Evolutionary conservation across 2,329 filamentous ascomycete genomes (phyloP).

Genomic region (Fusarium sterilihyphosum): DNA sequence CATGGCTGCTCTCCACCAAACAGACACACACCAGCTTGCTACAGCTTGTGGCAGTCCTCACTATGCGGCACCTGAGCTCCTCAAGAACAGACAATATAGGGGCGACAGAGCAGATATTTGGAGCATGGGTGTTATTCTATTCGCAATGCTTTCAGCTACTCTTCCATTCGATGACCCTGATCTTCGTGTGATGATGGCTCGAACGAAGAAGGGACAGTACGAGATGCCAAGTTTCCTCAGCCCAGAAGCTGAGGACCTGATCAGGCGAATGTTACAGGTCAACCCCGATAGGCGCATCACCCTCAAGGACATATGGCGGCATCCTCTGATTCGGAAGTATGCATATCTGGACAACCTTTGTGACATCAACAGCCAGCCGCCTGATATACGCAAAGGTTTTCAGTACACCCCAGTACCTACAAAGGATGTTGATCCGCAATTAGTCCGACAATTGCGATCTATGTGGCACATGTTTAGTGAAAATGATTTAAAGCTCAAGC

Average conservation of each 20-base stretch:
- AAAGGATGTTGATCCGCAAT: slow-evolving; percentile 80
- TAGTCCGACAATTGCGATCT: slow-evolving; percentile 86
- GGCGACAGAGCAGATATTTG: slow-evolving; percentile 92
- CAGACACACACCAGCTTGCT: slow-evolving; percentile 78
- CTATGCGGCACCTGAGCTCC: slow-evolving; percentile 93
- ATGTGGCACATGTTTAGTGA: slow-evolving; percentile 90
- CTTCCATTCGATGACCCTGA: slow-evolving; percentile 83
- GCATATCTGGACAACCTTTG: slow-evolving; percentile 77
- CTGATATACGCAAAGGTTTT: slow-evolving; percentile 69
- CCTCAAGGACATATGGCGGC: slow-evolving; percentile 84
- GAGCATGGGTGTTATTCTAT: slow-evolving; percentile 92
- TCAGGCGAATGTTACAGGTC: slow-evolving; percentile 80
- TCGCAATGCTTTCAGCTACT: slow-evolving; percentile 83
- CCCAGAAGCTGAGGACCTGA: slow-evolving; percentile 78
- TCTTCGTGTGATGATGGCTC: slow-evolving; percentile 68
- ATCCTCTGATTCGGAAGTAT: slow-evolving; percentile 88
- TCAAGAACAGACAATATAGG: slow-evolving; percentile 79
- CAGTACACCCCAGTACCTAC: slow-evolving; percentile 66
- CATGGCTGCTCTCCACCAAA: slow-evolving; percentile 92
- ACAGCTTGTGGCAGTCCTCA: slow-evolving; percentile 97
- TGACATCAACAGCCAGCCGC: slow-evolving; percentile 61
- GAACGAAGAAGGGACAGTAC: slow-evolving; percentile 69
- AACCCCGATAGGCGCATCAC: slow-evolving; percentile 82
- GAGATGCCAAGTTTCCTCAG: slow-evolving; percentile 71
- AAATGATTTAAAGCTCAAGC: slow-evolving; percentile 73